Base-by-base conservation (phyloP, 176 grass and related monocot genomes). In the Rhynchospora pubera region DNA sequence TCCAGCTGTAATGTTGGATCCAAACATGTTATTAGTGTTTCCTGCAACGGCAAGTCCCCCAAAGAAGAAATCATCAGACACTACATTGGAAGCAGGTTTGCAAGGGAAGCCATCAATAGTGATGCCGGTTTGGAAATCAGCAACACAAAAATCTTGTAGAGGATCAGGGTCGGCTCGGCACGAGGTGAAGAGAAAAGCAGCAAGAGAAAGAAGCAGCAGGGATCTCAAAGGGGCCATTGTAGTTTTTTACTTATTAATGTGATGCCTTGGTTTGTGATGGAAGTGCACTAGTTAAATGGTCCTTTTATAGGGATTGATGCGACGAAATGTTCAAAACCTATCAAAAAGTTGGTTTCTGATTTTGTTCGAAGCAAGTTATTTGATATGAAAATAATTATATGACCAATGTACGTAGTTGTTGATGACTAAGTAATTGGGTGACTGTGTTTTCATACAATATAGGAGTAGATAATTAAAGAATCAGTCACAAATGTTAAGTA, bases 111-210 rank as follows among this genome's bases (percentile, higher is more conserved):
- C 90, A 30, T 91, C 76, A 2, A 91, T 0, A 6, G 43, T 0
- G 32, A 83, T 58, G 58, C 56, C 1, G 7, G 82, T 13, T 56
- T 13, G 10, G 10, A 55, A 76, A 21, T 76, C 71, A 0, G 71
- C 71, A 15, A 76, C 71, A 79, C 91, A 97, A 71, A 97, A 97
- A 83, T 94, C 94, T 67, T 94, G 86, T 0, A 97, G 83, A 19
- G 88, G 90, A 56, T 90, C 88, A 0, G 91, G 89, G 72, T 97
- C 94, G 46, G 62, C 87, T 16, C 6, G n/a, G 77, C 87, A 86
- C 3, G 68, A 60, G 62, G 79, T 59, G 13, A 64, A 68, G 58
- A 87, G 2, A 15, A 26, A 81, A 3, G 16, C 57, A 19, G 79
- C 15, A 15, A 81, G 79, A 81, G 43, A 51, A 63, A 65, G 59